phyloP scores from a whole-genome alignment of 305 asterid genomes.

The Solanum hybrid region DNA sequence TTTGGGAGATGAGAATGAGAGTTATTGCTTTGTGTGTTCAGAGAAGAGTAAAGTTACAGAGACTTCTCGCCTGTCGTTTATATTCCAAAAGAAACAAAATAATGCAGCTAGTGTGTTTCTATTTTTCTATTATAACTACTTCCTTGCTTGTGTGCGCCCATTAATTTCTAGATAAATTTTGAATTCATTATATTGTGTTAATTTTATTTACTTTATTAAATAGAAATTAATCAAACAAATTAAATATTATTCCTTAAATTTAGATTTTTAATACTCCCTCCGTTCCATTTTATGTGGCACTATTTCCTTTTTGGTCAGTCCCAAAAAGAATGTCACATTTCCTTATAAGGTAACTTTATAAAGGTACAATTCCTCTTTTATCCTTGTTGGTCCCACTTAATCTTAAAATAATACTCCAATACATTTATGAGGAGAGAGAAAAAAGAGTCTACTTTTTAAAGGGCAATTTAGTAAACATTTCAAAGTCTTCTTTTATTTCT shows the following conservation, averaged over 20 bases:
- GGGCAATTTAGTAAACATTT: too few relatives aligned
- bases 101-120: neutral
- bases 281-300: too few relatives aligned
- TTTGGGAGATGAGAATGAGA: neutral
- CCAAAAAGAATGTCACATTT: too few relatives aligned
- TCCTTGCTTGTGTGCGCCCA: neutral
- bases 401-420: too few relatives aligned
- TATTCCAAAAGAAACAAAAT: neutral
- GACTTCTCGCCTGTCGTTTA: neutral
- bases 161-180: neutral
- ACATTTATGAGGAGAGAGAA: too few relatives aligned
- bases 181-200: neutral
- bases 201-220: neutral
- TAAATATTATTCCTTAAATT: neutral
- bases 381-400: too few relatives aligned
- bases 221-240: neutral
- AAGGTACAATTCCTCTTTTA: too few relatives aligned
- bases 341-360: too few relatives aligned
- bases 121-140: neutral
- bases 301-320: too few relatives aligned
- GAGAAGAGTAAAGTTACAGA: constrained; percentile 2
- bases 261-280: neutral
- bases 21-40: neutral
- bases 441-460: too few relatives aligned
- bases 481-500: too few relatives aligned